Conservation (phyloP, 192 early-diverging fungal species). For the Coemansia sp. region DNA sequence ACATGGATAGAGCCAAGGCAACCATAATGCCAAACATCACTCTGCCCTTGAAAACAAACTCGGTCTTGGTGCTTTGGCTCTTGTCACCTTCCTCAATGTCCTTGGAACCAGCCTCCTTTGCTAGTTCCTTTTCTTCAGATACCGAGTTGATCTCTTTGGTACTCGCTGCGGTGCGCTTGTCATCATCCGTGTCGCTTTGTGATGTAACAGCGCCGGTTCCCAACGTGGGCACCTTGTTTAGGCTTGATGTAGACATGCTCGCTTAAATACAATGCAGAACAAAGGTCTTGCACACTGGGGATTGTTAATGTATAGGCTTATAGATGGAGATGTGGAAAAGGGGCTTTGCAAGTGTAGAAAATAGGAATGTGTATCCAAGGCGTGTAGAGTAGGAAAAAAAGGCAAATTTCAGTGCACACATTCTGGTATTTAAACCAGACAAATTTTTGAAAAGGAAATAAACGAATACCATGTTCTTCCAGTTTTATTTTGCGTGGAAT, state of each 20-base stretch:
- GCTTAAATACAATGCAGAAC: neutral
- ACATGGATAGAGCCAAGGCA: conserved; percentile 56
- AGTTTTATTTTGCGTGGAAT: neutral
- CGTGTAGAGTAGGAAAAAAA: too few relatives aligned
- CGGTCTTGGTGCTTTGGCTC: neutral
- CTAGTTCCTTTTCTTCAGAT: neutral
- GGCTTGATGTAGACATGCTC: neutral
- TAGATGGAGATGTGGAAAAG: neutral
- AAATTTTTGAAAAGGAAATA: neutral
- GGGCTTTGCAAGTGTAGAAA: neutral
- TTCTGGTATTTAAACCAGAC: too few relatives aligned
- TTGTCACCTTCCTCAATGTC: conserved; percentile 18
- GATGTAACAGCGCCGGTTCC: neutral
- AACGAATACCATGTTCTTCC: neutral
- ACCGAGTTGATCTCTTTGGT: neutral
- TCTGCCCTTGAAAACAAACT: conserved; percentile 30
- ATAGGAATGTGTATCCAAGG: neutral
- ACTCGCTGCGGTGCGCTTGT: neutral
- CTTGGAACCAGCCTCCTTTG: conserved; percentile 8
- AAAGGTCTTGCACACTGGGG: neutral
- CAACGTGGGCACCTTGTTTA: conserved; percentile 6
- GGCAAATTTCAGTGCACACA: too few relatives aligned
- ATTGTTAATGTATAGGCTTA: neutral
- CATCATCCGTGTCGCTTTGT: neutral
- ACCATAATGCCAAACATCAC: conserved; percentile 43